Percentiles rank a stretch among this genome's conserved stretches.
Evolutionary conservation across 805 yeast genomes (phyloP).

Genomic region (Blastobotrys terrestris): DNA sequence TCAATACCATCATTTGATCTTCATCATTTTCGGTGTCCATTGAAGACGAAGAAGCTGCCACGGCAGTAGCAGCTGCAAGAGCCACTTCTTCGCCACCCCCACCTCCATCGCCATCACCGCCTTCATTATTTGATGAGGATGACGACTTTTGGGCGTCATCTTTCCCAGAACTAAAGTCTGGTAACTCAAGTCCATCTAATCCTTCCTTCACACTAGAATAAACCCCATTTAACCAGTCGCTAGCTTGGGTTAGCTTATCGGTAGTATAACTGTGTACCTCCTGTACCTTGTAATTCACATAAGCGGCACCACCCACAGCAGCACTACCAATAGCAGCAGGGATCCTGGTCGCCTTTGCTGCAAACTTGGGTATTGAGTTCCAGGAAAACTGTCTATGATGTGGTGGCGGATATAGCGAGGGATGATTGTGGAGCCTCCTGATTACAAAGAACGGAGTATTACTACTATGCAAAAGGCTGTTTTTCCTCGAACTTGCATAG

Average conservation of each 20-base stretch:
- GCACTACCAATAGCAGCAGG: conserved; percentile 89
- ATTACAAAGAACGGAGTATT: not conserved
- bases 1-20: conserved; percentile 75
- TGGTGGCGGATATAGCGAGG: not conserved
- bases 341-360: conserved; percentile 19
- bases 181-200: conserved; percentile 33
- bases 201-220: conserved; percentile 47
- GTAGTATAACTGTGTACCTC: conserved; percentile 71
- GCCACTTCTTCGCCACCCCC: conserved; percentile 38
- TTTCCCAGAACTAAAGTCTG: conserved; percentile 16
- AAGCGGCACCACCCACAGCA: conserved; percentile 90
- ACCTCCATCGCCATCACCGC: conserved; percentile 29
- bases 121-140: too few relatives aligned
- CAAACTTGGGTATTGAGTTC: conserved; percentile 17
- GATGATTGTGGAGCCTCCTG: not conserved
- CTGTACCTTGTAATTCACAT: conserved; percentile 84
- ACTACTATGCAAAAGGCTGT: not conserved
- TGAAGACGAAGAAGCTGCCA: conserved; percentile 41
- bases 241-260: conserved; percentile 56
- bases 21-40: conserved; percentile 50
- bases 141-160: conserved; percentile 12
- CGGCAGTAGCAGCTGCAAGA: conserved; percentile 55
- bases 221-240: conserved; percentile 38
- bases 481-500: not conserved
- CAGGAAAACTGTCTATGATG: conserved; percentile 2